phyloP scores from a whole-genome alignment of 2,329 filamentous ascomycete species.

The Fusarium sp. region DNA sequence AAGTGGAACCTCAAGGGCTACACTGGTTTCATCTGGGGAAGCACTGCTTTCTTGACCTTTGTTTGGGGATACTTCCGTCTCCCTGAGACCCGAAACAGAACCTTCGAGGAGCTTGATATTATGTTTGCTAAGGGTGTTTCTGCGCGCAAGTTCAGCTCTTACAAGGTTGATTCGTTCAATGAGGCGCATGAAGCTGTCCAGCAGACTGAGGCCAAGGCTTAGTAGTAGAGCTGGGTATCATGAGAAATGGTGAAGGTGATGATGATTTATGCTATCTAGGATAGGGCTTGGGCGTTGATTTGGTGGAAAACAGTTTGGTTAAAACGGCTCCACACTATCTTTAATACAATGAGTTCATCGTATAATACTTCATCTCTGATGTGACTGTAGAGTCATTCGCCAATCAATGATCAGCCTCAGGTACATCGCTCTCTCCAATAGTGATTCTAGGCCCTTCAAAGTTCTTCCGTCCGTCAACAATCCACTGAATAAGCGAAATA shows the following conservation, averaged over 20 bases:
- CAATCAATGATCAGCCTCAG: neutral
- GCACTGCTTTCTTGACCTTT: slow-evolving; percentile 42
- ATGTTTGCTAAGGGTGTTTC: slow-evolving; percentile 55
- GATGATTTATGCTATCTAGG: neutral
- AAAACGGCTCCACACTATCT: neutral
- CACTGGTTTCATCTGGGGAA: slow-evolving; percentile 52
- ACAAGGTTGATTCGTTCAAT: slow-evolving; percentile 16
- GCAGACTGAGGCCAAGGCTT: neutral
- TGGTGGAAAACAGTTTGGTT: neutral
- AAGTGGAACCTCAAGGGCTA: slow-evolving; percentile 53
- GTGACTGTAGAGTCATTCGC: neutral
- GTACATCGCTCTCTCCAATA: neutral
- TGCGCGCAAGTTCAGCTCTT: slow-evolving; percentile 34
- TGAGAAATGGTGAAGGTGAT: neutral
- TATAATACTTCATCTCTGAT: rapidly evolving
- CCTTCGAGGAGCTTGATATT: slow-evolving; percentile 64
- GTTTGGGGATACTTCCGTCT: slow-evolving; percentile 59
- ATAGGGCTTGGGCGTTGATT: neutral
- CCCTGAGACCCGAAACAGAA: slow-evolving; percentile 63
- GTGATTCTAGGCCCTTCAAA: slow-evolving; percentile 41
- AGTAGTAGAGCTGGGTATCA: rapidly evolving
- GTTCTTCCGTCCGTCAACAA: slow-evolving; percentile 59
- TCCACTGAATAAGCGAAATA: slow-evolving; percentile 57
- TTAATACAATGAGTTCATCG: neutral
- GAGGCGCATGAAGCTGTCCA: slow-evolving; percentile 5